These are phyloP conservation scores for Leishmania tropica DNA, from an alignment of 208 protist species.

Conservation along the genomic window DNA sequence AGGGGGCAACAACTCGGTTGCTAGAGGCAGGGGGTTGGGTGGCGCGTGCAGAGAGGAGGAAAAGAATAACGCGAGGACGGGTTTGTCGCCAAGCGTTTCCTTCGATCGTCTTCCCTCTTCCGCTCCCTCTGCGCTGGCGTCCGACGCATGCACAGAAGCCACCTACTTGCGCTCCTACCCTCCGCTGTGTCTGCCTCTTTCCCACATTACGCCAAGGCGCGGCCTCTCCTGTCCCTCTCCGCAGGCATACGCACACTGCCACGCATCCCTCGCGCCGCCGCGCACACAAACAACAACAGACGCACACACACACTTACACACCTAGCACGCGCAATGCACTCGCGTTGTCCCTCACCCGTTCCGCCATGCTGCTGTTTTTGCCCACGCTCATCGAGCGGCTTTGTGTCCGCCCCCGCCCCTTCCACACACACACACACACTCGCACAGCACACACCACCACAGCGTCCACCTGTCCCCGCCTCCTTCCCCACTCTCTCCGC, in stretches of 20 bases:
- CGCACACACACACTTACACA: not conserved
- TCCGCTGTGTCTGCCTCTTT: not conserved
- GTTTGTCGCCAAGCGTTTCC: constrained; percentile 27
- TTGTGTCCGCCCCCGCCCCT: too few species aligned
- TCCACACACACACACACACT: too few species aligned
- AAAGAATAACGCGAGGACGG: constrained; percentile 14
- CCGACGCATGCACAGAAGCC: too few species aligned
- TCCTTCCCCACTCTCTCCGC: too few species aligned
- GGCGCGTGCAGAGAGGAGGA: not conserved
- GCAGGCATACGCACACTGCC: not conserved
- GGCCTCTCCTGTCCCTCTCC: not conserved
- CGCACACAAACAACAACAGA: not conserved
- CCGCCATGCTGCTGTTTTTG: not conserved
- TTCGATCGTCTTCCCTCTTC: constrained; percentile 1
- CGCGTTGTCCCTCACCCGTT: not conserved
- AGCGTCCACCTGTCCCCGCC: too few species aligned
- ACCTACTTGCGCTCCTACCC: not conserved
- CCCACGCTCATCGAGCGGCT: too few species aligned
- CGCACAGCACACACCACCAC: too few species aligned
- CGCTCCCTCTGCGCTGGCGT: not conserved
- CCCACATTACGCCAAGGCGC: not conserved
- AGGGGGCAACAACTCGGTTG: too few species aligned
- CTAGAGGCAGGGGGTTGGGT: too few species aligned
- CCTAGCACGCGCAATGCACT: not conserved
- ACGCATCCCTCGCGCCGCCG: not conserved